Evolutionary conservation across 2,329 filamentous ascomycete genomes (phyloP).

Genomic region (Talaromyces funiculosus): DNA sequence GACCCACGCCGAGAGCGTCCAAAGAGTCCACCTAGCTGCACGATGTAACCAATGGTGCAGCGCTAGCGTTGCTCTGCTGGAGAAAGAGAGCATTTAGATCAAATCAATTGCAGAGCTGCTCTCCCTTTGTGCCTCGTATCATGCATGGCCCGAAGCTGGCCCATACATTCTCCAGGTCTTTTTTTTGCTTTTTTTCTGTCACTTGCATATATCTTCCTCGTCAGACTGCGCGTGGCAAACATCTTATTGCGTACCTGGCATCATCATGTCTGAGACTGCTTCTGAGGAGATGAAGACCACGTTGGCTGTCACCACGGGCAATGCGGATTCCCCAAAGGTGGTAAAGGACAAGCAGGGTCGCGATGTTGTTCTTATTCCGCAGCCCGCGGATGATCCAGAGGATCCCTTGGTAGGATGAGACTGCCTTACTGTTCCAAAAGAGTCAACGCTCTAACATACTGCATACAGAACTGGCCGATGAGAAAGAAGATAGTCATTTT

Average conservation of each 20-base stretch:
- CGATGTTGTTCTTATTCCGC: constrained; percentile 8
- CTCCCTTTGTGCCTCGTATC: background rate
- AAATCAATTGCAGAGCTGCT: background rate
- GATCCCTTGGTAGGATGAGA: constrained; percentile 8
- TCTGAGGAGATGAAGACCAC: constrained; percentile 4
- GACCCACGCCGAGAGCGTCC: background rate
- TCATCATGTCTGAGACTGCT: constrained; percentile 6
- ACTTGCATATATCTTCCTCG: background rate
- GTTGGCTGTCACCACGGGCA: background rate
- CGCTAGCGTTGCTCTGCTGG: background rate
- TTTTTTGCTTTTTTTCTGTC: background rate
- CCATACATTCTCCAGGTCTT: background rate
- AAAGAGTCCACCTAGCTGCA: background rate
- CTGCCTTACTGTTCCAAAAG: background rate
- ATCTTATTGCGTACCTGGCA: background rate
- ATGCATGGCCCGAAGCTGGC: background rate
- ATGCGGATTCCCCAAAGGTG: background rate
- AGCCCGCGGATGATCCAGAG: constrained; percentile 4
- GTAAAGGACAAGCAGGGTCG: constrained; percentile 3
- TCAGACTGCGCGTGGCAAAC: background rate
- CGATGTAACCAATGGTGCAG: constrained; percentile 1
- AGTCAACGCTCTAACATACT: background rate
- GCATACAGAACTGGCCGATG: constrained; percentile 12
- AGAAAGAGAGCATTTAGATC: background rate
- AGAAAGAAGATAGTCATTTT: constrained; percentile 12